Percentiles rank a stretch among this genome's conserved stretches.
Evolutionary conservation across 768 basidiomycete species (phyloP).

Genomic region (Cyclocybe cylindracea): DNA sequence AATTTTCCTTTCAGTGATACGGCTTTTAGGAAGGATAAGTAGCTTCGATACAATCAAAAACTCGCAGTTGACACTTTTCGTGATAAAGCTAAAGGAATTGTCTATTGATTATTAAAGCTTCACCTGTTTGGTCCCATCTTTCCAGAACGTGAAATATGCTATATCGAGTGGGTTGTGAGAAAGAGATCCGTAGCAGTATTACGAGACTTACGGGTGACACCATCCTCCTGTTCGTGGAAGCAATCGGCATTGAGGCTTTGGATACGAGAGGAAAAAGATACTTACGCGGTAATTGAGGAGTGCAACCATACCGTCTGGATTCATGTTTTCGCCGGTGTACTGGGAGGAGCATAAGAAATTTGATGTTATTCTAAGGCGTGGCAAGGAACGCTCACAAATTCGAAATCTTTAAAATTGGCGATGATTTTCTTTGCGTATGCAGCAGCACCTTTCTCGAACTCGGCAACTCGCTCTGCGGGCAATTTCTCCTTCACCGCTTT

Average conservation of each 20-base stretch:
- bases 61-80: conserved; percentile 7
- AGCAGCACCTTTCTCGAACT: conserved; percentile 81
- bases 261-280: conserved; percentile 1
- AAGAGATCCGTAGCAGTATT: background rate
- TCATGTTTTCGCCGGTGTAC: conserved; percentile 76
- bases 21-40: too few species aligned
- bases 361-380: background rate
- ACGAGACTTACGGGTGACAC: conserved; percentile 68
- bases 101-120: conserved; percentile 52
- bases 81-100: conserved; percentile 1
- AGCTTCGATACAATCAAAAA: background rate
- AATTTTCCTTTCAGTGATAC: too few species aligned
- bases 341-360: conserved; percentile 22
- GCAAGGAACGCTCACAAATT: conserved; percentile 64
- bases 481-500: conserved; percentile 81
- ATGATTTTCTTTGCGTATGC: conserved; percentile 87
- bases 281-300: conserved; percentile 91
- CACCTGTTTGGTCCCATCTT: conserved; percentile 83
- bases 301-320: conserved; percentile 91
- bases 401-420: conserved; percentile 88
- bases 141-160: conserved; percentile 97
- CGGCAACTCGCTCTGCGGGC: conserved; percentile 56
- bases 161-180: conserved; percentile 8
- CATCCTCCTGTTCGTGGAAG: conserved; percentile 58
- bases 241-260: background rate